A percentile compares a stretch with the other conserved stretches of the same genome.
These are phyloP conservation scores for Meyerozyma sp. DNA, from an alignment of 1,139 yeast species.

Conservation along the genomic window DNA sequence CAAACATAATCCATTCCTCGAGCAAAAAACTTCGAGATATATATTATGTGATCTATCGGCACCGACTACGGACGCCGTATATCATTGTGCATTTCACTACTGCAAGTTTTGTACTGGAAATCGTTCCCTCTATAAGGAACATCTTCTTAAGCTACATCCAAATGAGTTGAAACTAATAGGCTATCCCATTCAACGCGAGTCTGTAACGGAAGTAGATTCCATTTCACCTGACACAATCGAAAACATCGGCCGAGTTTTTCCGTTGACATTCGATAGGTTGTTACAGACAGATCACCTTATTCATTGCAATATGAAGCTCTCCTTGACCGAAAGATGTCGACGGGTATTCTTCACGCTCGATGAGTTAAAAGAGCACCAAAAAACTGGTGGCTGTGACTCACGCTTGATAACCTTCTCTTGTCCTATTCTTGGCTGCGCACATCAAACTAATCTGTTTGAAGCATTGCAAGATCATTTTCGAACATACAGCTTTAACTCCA, in stretches of 20 bases:
- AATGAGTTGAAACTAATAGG: constrained; percentile 22
- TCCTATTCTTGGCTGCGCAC: neutral
- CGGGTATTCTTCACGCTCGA: neutral
- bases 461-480: neutral
- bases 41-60: neutral
- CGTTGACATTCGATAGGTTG: neutral
- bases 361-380: neutral
- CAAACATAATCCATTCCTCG: constrained; percentile 11
- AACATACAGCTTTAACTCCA: neutral
- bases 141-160: constrained; percentile 24
- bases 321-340: neutral
- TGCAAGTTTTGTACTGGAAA: constrained; percentile 33
- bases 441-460: neutral
- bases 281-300: neutral
- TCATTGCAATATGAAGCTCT: neutral
- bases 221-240: neutral
- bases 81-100: constrained; percentile 24
- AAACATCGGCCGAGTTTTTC: neutral
- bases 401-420: neutral
- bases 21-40: neutral
- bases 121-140: constrained; percentile 23
- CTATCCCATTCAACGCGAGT: constrained; percentile 21
- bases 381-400: neutral
- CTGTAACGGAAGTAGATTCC: neutral
- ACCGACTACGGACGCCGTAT: constrained; percentile 7